Conservation (phyloP, 148 eudicot genomes). For the Amaranthus cruentus region DNA sequence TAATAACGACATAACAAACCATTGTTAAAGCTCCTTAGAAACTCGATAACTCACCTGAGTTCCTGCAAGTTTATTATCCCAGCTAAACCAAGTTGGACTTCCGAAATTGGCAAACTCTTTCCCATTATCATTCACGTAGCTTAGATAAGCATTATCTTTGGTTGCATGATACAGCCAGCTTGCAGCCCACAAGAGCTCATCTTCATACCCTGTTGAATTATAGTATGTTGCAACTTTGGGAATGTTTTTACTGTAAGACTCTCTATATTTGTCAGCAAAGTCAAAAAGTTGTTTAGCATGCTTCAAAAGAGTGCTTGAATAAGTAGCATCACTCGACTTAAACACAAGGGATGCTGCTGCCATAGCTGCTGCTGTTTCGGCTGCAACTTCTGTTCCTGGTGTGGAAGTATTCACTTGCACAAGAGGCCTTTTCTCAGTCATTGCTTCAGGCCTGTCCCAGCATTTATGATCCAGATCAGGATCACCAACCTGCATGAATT, state of each 20-base stretch:
- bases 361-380: constrained; percentile 93
- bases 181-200: constrained; percentile 97
- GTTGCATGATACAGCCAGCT: constrained; percentile 96
- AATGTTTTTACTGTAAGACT: constrained; percentile 61
- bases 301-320: constrained; percentile 60
- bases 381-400: constrained; percentile 92
- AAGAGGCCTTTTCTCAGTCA: constrained; percentile 69
- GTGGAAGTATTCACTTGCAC: constrained; percentile 54
- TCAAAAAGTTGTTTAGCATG: constrained; percentile 69
- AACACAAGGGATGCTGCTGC: constrained; percentile 93
- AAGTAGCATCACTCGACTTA: constrained; percentile 44
- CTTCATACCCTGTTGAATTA: constrained; percentile 83
- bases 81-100: constrained; percentile 87
- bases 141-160: constrained; percentile 48
- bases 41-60: constrained; percentile 47
- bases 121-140: constrained; percentile 66
- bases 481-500: constrained; percentile 62
- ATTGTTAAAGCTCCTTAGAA: too few relatives aligned
- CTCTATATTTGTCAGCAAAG: constrained; percentile 68
- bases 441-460: constrained; percentile 87
- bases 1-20: too few relatives aligned
- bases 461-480: constrained; percentile 75
- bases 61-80: constrained; percentile 94
- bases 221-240: constrained; percentile 68
- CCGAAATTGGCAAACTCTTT: constrained; percentile 63